Evolutionary conservation across 208 protist genomes (phyloP).

Genomic region (Leishmania turanica): DNA sequence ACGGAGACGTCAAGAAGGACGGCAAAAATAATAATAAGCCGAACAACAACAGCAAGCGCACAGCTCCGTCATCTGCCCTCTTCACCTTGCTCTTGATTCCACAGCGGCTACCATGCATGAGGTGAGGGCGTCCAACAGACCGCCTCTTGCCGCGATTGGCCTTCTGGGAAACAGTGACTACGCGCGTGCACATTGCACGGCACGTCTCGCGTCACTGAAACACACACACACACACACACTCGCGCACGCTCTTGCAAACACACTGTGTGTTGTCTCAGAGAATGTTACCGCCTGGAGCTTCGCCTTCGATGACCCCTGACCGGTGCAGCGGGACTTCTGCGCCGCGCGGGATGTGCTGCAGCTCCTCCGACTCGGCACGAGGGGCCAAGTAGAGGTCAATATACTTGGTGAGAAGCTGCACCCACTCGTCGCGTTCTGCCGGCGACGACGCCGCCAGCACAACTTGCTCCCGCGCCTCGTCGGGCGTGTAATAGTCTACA

Average conservation of each 20-base stretch:
- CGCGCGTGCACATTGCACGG: background rate
- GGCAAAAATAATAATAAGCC: background rate
- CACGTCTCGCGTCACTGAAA: background rate
- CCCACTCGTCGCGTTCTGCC: constrained; percentile 60
- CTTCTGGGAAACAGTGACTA: background rate
- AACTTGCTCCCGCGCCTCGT: constrained; percentile 31
- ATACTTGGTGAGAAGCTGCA: constrained; percentile 67
- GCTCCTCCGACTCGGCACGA: constrained; percentile 55
- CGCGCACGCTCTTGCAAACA: background rate
- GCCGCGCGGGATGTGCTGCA: constrained; percentile 44
- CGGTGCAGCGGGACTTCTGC: constrained; percentile 40
- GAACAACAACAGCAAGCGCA: background rate
- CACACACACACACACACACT: constrained; percentile 9
- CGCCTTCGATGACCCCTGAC: constrained; percentile 61
- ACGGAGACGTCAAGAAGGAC: background rate
- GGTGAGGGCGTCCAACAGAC: background rate
- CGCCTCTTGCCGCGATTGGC: background rate
- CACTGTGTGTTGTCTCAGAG: constrained; percentile 12
- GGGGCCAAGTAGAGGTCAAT: constrained; percentile 64
- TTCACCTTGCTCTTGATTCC: background rate
- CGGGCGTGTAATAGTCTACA: constrained; percentile 53
- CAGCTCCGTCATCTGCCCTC: background rate
- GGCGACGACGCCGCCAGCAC: constrained; percentile 41
- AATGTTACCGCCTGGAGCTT: constrained; percentile 57
- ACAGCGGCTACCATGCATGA: background rate